Evolutionary conservation across 495 filamentous ascomycete genomes (phyloP).

Genomic region (Pseudoneurospora amorphoporcata): DNA sequence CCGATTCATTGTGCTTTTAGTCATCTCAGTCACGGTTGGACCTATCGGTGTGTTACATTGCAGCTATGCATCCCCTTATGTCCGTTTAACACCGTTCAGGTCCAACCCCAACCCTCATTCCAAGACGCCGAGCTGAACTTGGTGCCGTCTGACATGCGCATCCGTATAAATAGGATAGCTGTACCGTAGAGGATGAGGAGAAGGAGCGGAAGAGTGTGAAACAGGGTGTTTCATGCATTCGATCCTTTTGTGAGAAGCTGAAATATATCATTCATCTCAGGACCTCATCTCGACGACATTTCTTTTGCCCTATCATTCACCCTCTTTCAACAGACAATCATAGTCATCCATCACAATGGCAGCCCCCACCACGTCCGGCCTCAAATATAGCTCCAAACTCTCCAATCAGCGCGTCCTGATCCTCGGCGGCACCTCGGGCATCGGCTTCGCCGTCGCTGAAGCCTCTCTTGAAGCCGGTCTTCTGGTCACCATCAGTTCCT

Average conservation of each 20-base stretch:
- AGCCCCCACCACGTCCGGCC: neutral
- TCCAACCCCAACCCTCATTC: neutral
- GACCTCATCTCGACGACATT: neutral
- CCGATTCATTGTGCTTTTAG: neutral
- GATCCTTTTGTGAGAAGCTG: neutral
- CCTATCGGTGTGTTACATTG: neutral
- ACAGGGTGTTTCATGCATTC: neutral
- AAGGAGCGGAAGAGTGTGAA: neutral
- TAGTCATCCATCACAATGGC: neutral
- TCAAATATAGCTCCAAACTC: slow-evolving; percentile 23
- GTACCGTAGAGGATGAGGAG: neutral
- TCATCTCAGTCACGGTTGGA: neutral
- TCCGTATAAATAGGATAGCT: neutral
- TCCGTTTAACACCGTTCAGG: neutral
- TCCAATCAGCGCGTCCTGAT: slow-evolving; percentile 35
- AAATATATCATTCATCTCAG: neutral
- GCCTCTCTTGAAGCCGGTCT: slow-evolving; percentile 38
- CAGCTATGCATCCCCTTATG: neutral
- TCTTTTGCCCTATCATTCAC: neutral
- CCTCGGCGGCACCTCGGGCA: slow-evolving; percentile 45
- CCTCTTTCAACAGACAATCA: neutral
- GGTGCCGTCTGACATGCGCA: neutral
- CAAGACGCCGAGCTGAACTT: neutral
- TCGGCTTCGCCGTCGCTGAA: slow-evolving; percentile 46
- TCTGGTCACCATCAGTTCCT: slow-evolving; percentile 43